Evolutionary conservation across 2,329 filamentous ascomycete species (phyloP), one percentile per base, ranked within the genome.

Genomic region (Fusarium aywerte): DNA sequence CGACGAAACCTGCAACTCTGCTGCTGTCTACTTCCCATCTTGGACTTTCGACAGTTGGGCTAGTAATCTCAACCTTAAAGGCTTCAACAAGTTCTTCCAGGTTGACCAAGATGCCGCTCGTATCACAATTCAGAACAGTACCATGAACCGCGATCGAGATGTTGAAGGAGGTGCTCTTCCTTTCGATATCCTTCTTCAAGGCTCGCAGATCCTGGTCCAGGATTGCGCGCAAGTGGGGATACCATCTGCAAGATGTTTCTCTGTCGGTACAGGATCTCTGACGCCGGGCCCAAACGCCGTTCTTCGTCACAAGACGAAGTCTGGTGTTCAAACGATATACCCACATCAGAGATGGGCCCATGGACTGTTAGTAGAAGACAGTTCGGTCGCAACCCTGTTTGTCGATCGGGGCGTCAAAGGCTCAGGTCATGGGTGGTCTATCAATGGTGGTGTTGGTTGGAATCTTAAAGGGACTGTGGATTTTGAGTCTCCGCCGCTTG

Each of bases 11-110:
- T 73, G 70, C 44, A 70, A 70, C 25, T 40, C 25, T 1, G 56
- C 70, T 9, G 70, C 65, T 1, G 10, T 73, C 11, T n/a, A 29
- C n/a, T 68, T 73, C 10, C 35, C 63, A 0, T 27, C 70, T 0
- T 73, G 70, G 70, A 66, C 70, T 1, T 59, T 65, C 1, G 70
- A 73, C 4, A 73, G 70, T 31, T 73, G 60, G 58, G 61, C 39
- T 2, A 58, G 64, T 10, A 55, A 43, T 0, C n/a, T 73, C 2
- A 52, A 13, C 4, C 38, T 73, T 20, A 61, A 48, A 4, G 64
- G 66, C 7, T 73, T 73, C 42, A 73, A 73, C n/a, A 40, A 49
- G 2, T 69, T 67, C 25, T 49, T 73, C 7, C 56, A 70, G 1
- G 25, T 72, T 13, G 58, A 63, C 3, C 39, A 58, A 15, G 18